A percentile compares a stretch with the other conserved stretches of the same genome.
phyloP scores from a whole-genome alignment of 345 rosid species.

The Excoecaria agallocha region DNA sequence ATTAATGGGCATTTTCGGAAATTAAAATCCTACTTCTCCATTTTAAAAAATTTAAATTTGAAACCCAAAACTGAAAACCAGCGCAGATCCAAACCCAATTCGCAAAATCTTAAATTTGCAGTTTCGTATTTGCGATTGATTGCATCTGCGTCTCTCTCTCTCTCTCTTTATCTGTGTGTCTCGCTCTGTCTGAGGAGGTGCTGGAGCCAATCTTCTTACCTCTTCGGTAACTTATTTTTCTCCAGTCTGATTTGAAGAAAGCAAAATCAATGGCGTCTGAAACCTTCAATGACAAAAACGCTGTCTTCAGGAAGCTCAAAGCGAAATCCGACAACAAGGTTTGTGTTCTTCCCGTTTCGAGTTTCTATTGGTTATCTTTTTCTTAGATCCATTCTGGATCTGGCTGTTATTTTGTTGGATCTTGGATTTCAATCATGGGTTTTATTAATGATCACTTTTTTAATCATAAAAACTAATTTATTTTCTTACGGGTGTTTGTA shows the following conservation, averaged over 20 bases:
- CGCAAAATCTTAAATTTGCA: background rate
- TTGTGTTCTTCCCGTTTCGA: background rate
- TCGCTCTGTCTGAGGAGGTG: conserved; percentile 13
- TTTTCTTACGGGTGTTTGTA: conserved; percentile 19
- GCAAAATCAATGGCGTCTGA: conserved; percentile 60
- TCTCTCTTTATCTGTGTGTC: background rate
- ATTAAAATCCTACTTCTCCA: background rate
- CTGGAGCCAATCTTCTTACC: conserved; percentile 16
- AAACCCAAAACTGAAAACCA: background rate
- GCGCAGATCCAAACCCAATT: background rate
- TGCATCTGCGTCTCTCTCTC: too few species aligned
- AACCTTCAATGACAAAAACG: conserved; percentile 56
- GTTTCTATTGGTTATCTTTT: background rate
- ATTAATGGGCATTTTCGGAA: background rate
- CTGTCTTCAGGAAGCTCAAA: conserved; percentile 77
- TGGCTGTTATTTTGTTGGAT: conserved; percentile 23
- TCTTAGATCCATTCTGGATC: conserved; percentile 45
- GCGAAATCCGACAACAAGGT: conserved; percentile 97
- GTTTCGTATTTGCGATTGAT: background rate
- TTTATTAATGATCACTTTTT: background rate
- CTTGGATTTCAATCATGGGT: conserved; percentile 16
- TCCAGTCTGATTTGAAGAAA: background rate
- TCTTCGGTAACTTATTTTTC: background rate
- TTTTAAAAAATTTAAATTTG: background rate
- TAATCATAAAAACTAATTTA: background rate